A percentile compares a stretch with the other conserved stretches of the same genome.
phyloP scores from a whole-genome alignment of 2,329 filamentous ascomycete genomes.

The Claviceps africana region DNA sequence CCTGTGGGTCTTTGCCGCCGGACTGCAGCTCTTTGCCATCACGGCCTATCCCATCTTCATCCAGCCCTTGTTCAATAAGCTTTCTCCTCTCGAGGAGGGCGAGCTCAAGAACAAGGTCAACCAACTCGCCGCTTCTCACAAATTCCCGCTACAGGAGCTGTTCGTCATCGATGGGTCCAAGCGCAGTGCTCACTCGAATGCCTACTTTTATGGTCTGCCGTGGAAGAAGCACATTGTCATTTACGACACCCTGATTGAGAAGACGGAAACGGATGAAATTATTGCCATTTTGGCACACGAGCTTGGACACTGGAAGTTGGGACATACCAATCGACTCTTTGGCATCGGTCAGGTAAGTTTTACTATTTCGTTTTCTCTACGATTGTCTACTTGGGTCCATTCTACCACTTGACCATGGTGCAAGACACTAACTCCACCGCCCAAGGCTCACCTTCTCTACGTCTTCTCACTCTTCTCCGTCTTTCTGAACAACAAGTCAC shows the following conservation, averaged over 20 bases:
- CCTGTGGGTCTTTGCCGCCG: slow-evolving; percentile 83
- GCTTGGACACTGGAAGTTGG: slow-evolving; percentile 91
- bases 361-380: not conserved
- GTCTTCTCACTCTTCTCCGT: slow-evolving; percentile 93
- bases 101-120: slow-evolving; percentile 81
- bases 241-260: slow-evolving; percentile 94
- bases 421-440: slow-evolving; percentile 1
- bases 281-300: slow-evolving; percentile 92
- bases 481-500: slow-evolving; percentile 87
- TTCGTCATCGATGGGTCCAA: slow-evolving; percentile 92
- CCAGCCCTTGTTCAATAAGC: slow-evolving; percentile 93
- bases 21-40: slow-evolving; percentile 84
- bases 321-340: slow-evolving; percentile 85
- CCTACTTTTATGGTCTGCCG: slow-evolving; percentile 91
- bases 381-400: not conserved
- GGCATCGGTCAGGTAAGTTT: slow-evolving; percentile 60
- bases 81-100: slow-evolving; percentile 80
- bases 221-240: slow-evolving; percentile 99
- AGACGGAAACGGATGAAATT: slow-evolving; percentile 82
- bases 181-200: slow-evolving; percentile 75
- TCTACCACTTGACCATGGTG: not conserved
- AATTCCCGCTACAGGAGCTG: slow-evolving; percentile 84
- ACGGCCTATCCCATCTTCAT: slow-evolving; percentile 93
- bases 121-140: slow-evolving; percentile 63
- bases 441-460: slow-evolving; percentile 82